Percentiles rank a stretch among this genome's conserved stretches.
phyloP scores from a whole-genome alignment of 1,139 yeast species.

The Debaryomyces udenii region DNA sequence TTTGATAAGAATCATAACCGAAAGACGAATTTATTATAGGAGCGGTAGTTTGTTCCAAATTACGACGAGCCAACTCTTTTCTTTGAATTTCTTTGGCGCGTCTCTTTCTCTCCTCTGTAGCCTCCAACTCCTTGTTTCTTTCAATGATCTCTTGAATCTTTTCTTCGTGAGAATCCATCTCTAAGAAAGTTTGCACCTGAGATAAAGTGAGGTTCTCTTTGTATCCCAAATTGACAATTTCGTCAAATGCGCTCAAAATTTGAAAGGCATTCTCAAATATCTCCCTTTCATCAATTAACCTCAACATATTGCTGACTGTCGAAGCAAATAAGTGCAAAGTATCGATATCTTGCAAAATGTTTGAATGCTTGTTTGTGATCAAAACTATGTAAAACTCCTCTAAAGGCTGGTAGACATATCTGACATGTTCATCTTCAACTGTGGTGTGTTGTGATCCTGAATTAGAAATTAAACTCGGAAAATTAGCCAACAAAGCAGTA shows the following conservation, averaged over 20 bases:
- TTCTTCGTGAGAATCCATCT: slow-evolving; percentile 98
- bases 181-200: slow-evolving; percentile 88
- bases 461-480: slow-evolving; percentile 77
- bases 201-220: slow-evolving; percentile 81
- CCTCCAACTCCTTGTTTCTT: slow-evolving; percentile 94
- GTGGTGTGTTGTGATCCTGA: slow-evolving; percentile 86
- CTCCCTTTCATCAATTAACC: slow-evolving; percentile 80
- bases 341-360: slow-evolving; percentile 92
- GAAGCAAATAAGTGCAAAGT: slow-evolving; percentile 86
- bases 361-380: slow-evolving; percentile 88
- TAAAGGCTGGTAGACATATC: slow-evolving; percentile 94
- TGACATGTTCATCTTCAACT: slow-evolving; percentile 88
- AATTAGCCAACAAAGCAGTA: slow-evolving; percentile 81
- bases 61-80: slow-evolving; percentile 72
- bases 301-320: slow-evolving; percentile 74
- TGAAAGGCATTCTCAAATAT: slow-evolving; percentile 86
- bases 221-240: slow-evolving; percentile 86
- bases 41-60: slow-evolving; percentile 34
- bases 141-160: slow-evolving; percentile 97
- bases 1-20: slow-evolving; percentile 29
- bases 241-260: slow-evolving; percentile 90
- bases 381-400: slow-evolving; percentile 92
- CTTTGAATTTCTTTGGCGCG: slow-evolving; percentile 94
- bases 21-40: slow-evolving; percentile 14
- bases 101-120: slow-evolving; percentile 95